phyloP scores from a whole-genome alignment of 2,329 filamentous ascomycete genomes.

The Botrytis pseudocinerea region DNA sequence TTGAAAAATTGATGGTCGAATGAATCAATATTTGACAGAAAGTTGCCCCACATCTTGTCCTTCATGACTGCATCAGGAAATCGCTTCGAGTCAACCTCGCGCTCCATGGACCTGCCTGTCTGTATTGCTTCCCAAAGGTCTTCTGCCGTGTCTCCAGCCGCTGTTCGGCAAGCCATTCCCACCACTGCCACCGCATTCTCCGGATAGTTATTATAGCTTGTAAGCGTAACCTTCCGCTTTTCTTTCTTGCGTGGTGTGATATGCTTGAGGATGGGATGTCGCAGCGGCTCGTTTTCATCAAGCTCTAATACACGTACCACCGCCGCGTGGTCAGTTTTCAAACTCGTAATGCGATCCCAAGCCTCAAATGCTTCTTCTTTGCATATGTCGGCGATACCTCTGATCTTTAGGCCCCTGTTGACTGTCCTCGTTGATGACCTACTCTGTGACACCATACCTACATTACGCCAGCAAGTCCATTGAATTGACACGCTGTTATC shows the following conservation, averaged over 20 bases:
- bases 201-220: neutral
- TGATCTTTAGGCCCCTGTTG: neutral
- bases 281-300: neutral
- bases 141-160: constrained; percentile 46
- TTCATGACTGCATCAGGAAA: constrained; percentile 58
- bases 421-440: neutral
- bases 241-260: neutral
- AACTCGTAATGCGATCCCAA: neutral
- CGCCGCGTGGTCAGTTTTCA: neutral
- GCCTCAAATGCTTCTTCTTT: constrained; percentile 1
- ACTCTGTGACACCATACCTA: neutral
- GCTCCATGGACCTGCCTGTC: constrained; percentile 71
- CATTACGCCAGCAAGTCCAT: neutral
- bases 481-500: neutral
- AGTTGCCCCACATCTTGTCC: constrained; percentile 22
- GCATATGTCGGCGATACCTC: neutral
- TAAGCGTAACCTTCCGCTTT: neutral
- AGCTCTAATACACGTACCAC: neutral
- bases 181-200: constrained; percentile 39
- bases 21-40: constrained; percentile 21
- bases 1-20: constrained; percentile 30
- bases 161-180: constrained; percentile 42
- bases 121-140: constrained; percentile 72
- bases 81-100: constrained; percentile 58
- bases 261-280: neutral